Evolutionary conservation across 75 land plant genomes (phyloP).

Genomic region (Cunninghamia lanceolata): DNA sequence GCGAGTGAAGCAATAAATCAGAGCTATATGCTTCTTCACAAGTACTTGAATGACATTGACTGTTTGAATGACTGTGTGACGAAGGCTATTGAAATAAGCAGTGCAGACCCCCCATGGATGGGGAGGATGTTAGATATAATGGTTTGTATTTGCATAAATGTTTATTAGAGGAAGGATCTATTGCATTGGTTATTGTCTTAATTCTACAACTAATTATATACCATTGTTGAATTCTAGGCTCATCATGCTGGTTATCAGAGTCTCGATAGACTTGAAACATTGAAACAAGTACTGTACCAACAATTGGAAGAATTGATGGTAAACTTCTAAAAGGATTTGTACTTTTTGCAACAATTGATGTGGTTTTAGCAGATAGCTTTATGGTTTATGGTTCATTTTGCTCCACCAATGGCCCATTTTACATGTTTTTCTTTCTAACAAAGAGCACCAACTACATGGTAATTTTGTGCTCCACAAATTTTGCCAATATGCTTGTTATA

Average conservation of each 20-base stretch:
- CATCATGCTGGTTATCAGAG: slow-evolving; percentile 8
- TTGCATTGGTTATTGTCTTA: not conserved
- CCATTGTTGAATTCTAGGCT: slow-evolving; percentile 1
- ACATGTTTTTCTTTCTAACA: not conserved
- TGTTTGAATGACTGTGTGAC: not conserved
- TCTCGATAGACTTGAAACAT: not conserved
- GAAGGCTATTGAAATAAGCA: slow-evolving; percentile 3
- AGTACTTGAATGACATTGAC: slow-evolving; percentile 14
- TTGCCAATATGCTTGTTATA: not conserved
- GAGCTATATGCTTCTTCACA: not conserved
- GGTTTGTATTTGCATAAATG: slow-evolving; percentile 10
- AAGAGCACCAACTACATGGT: not conserved
- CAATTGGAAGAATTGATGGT: slow-evolving; percentile 3
- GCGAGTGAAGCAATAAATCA: not conserved
- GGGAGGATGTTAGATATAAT: slow-evolving; percentile 8
- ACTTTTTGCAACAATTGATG: not conserved
- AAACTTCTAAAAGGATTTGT: not conserved
- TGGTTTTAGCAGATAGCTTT: not conserved
- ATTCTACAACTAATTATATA: not conserved
- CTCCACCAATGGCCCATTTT: not conserved
- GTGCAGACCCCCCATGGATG: slow-evolving; percentile 12
- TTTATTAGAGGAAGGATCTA: not conserved
- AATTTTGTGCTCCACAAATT: not conserved
- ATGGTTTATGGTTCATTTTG: not conserved
- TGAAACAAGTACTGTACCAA: not conserved